These are phyloP conservation scores for Oenanthe javanica DNA, from an alignment of 140 eudicot species.

Conservation along the genomic window DNA sequence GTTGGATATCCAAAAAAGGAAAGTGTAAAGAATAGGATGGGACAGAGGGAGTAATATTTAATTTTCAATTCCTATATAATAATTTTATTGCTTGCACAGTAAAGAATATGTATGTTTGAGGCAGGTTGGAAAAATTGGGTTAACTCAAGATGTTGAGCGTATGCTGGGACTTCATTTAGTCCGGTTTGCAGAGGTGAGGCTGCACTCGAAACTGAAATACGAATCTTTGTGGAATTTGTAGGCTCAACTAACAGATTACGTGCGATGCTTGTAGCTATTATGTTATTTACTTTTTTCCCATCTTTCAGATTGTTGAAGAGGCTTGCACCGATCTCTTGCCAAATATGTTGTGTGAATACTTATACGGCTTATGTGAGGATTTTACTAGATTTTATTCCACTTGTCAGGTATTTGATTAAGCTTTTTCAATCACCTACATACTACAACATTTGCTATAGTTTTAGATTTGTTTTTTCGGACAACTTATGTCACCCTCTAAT, in stretches of 20 bases:
- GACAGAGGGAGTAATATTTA: too few species aligned
- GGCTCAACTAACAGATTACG: not conserved
- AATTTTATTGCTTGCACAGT: not conserved
- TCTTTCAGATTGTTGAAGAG: constrained; percentile 64
- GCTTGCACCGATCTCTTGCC: constrained; percentile 73
- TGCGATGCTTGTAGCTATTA: not conserved
- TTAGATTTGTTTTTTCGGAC: not conserved
- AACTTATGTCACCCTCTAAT: not conserved
- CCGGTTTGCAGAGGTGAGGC: constrained; percentile 78
- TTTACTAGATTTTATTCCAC: constrained; percentile 69
- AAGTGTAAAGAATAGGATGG: too few species aligned
- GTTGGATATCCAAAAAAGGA: too few species aligned
- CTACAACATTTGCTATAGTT: not conserved
- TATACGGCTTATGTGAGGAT: constrained; percentile 64
- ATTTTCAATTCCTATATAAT: not conserved
- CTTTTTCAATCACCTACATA: not conserved
- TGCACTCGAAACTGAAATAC: not conserved
- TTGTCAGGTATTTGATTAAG: constrained; percentile 54
- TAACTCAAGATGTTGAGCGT: constrained; percentile 75
- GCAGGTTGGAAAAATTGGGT: constrained; percentile 44
- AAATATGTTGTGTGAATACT: constrained; percentile 61
- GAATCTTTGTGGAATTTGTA: not conserved
- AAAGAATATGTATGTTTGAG: not conserved
- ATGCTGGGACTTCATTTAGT: constrained; percentile 77
- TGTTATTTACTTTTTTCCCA: not conserved